These are phyloP conservation scores for Arthrinium puccinioides DNA, from an alignment of 2,329 filamentous ascomycete species.

Conservation along the genomic window DNA sequence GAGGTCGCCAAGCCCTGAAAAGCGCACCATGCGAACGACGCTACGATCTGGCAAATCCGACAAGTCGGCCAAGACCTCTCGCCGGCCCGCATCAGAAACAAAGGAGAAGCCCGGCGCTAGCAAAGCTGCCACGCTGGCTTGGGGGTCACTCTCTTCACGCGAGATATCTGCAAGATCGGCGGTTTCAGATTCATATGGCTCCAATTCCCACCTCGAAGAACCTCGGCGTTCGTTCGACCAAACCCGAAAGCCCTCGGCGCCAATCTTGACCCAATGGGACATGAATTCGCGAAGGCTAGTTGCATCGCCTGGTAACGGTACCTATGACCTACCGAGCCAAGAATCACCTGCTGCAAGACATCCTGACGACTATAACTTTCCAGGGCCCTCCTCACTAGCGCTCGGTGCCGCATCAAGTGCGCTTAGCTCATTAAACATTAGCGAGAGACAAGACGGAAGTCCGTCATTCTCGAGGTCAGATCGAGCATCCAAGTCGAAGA, in stretches of 20 bases:
- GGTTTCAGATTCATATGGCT: conserved; percentile 13
- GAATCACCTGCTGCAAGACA: conserved; percentile 26
- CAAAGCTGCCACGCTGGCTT: conserved; percentile 58
- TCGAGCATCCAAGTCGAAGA: conserved; percentile 10
- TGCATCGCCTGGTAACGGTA: conserved; percentile 26
- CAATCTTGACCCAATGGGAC: conserved; percentile 41
- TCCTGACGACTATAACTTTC: conserved; percentile 27
- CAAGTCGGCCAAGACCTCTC: conserved; percentile 29
- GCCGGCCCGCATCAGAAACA: conserved; percentile 32
- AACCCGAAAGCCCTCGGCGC: conserved; percentile 20
- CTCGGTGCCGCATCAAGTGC: conserved; percentile 51
- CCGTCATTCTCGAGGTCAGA: conserved; percentile 8
- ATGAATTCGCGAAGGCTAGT: conserved; percentile 47
- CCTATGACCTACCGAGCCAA: conserved; percentile 15
- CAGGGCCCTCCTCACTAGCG: conserved; percentile 39
- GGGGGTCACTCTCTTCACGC: conserved; percentile 39
- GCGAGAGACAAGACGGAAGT: conserved; percentile 18
- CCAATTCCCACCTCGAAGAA: conserved; percentile 18
- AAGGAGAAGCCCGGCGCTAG: conserved; percentile 47
- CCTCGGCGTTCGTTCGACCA: conserved; percentile 18
- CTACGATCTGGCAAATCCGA: conserved; percentile 44
- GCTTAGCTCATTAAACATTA: conserved; percentile 28
- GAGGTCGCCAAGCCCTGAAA: conserved; percentile 51
- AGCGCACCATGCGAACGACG: conserved; percentile 55
- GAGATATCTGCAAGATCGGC: conserved; percentile 24